A percentile compares a stretch with the other conserved stretches of the same genome.
Evolutionary conservation across 129 eudicot genomes (phyloP).

Genomic region (Flaveria bidentis): DNA sequence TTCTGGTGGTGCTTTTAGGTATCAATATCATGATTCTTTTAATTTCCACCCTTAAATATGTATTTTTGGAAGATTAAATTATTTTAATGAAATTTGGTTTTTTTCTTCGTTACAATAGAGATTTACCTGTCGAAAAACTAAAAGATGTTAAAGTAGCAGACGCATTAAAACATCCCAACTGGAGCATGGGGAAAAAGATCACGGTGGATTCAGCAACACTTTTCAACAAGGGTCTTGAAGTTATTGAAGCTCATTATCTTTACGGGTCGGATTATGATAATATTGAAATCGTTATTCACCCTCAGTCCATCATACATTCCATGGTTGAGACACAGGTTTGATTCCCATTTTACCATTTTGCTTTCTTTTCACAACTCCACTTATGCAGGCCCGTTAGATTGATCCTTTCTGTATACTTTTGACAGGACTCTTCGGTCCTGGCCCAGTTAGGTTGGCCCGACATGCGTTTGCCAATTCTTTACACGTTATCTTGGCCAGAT

Average conservation of each 20-base stretch:
- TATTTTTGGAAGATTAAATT: neutral
- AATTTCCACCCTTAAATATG: neutral
- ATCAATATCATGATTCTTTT: neutral
- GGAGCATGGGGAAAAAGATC: constrained; percentile 98
- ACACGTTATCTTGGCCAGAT: constrained; percentile 91
- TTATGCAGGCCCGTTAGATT: constrained; percentile 43
- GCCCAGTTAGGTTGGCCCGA: constrained; percentile 99
- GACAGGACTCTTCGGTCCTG: constrained; percentile 83
- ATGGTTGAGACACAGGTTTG: constrained; percentile 93
- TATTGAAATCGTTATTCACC: constrained; percentile 91
- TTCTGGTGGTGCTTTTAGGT: constrained; percentile 99
- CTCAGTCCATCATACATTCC: constrained; percentile 95
- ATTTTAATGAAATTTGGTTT: constrained; percentile 10
- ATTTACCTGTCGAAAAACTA: constrained; percentile 88
- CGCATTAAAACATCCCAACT: constrained; percentile 95
- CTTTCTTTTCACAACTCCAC: neutral
- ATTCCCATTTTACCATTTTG: neutral
- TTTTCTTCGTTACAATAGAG: constrained; percentile 43
- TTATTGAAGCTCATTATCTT: constrained; percentile 96
- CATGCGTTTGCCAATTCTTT: constrained; percentile 97
- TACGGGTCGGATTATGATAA: constrained; percentile 83
- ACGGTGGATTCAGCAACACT: constrained; percentile 97
- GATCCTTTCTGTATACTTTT: constrained; percentile 1
- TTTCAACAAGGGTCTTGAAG: constrained; percentile 98
- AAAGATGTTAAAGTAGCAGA: constrained; percentile 92